These are phyloP conservation scores for Scheffersomyces parashehatae DNA, from an alignment of 1,139 yeast genomes.

Conservation along the genomic window DNA sequence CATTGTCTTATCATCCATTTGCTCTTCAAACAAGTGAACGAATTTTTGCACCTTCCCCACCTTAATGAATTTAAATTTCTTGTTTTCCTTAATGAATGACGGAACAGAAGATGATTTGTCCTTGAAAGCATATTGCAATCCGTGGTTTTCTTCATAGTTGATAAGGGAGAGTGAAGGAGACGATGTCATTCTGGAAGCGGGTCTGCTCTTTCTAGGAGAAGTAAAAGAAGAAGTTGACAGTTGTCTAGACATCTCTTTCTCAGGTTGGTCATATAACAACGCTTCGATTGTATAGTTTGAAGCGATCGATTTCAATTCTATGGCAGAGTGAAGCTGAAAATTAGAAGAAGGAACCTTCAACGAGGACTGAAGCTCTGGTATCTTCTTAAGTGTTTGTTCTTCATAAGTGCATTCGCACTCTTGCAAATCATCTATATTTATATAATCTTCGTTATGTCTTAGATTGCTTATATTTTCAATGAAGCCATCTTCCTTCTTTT, in stretches of 20 bases:
- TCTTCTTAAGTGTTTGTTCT: conserved; percentile 8
- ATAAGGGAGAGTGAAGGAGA: conserved; percentile 23
- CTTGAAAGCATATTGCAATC: conserved; percentile 34
- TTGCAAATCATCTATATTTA: conserved; percentile 12
- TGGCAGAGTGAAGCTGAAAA: conserved; percentile 1
- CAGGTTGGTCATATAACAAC: not conserved
- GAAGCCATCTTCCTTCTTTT: conserved; percentile 16
- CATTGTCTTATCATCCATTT: conserved; percentile 9
- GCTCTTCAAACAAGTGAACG: conserved; percentile 47
- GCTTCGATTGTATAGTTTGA: not conserved
- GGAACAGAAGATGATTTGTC: conserved; percentile 35
- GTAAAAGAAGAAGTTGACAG: conserved; percentile 11
- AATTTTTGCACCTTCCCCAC: conserved; percentile 52
- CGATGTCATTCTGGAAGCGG: conserved; percentile 20
- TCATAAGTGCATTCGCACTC: conserved; percentile 15
- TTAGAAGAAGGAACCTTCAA: conserved; percentile 2
- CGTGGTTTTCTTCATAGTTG: conserved; percentile 18
- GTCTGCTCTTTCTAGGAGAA: conserved; percentile 18
- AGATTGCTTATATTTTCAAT: conserved; percentile 31
- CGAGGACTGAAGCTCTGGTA: too few relatives aligned
- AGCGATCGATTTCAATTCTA: not conserved
- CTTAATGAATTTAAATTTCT: conserved; percentile 47
- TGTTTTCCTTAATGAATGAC: conserved; percentile 41
- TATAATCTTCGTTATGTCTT: conserved; percentile 31
- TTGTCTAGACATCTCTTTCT: conserved; percentile 2